Conservation (phyloP, 2,329 filamentous ascomycete species). For the Aspergillus uvarum region DNA sequence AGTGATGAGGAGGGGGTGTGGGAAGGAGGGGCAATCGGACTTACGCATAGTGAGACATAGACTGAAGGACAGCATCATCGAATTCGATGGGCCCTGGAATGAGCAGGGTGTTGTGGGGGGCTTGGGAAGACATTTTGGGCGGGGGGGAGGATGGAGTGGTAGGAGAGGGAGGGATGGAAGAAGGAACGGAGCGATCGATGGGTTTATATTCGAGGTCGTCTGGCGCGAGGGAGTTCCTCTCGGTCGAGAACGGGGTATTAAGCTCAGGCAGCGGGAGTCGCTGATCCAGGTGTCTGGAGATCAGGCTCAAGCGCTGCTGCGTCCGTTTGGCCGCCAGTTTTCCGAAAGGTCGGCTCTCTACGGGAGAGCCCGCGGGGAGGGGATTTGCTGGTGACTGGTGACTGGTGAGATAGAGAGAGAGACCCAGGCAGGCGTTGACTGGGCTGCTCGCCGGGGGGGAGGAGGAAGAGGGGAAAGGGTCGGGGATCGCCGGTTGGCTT, state of each 20-base stretch:
- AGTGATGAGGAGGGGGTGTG: constrained; percentile 7
- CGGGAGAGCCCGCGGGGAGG: constrained; percentile 33
- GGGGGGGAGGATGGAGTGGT: constrained; percentile 5
- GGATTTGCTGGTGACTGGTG: background rate
- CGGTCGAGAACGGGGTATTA: constrained; percentile 64
- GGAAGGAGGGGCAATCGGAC: constrained; percentile 16
- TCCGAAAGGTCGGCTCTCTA: constrained; percentile 38
- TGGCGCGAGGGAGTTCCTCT: constrained; percentile 51
- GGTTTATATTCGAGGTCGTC: constrained; percentile 57
- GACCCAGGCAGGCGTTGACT: background rate
- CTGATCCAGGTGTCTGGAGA: constrained; percentile 61
- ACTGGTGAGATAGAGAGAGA: constrained; percentile 12
- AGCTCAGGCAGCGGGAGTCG: constrained; percentile 56
- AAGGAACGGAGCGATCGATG: constrained; percentile 32
- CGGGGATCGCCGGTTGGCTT: constrained; percentile 16
- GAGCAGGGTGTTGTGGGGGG: constrained; percentile 71
- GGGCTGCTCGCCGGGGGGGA: background rate
- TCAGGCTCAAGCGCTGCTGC: constrained; percentile 56
- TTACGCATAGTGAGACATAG: constrained; percentile 83
- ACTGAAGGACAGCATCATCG: constrained; percentile 91
- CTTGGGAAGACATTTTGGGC: constrained; percentile 57
- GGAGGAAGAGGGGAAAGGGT: constrained; percentile 1
- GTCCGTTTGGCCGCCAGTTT: constrained; percentile 51
- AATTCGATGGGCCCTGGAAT: constrained; percentile 98
- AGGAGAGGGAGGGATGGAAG: constrained; percentile 20